Conservation (phyloP, 208 protist species). For the Trypanosoma conorhini region DNA sequence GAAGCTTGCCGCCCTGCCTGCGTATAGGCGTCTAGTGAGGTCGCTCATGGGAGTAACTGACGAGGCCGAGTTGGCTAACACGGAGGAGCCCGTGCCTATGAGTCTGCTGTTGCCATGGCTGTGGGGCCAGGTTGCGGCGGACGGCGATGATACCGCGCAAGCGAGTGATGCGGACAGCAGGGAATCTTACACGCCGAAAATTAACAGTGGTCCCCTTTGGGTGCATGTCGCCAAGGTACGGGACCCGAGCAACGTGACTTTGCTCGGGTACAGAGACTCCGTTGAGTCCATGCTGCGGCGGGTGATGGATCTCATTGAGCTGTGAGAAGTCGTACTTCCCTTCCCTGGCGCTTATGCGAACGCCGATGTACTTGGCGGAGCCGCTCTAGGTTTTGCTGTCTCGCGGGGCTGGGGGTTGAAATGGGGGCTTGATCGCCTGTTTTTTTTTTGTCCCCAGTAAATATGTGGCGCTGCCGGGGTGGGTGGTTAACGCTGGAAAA, state of each 20-base stretch:
- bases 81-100: slow-evolving; percentile 4
- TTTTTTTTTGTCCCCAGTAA: neutral
- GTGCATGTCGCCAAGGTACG: slow-evolving; percentile 45
- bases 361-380: neutral
- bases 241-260: slow-evolving; percentile 67
- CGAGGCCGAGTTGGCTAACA: slow-evolving; percentile 15
- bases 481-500: neutral
- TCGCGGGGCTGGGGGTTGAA: neutral
- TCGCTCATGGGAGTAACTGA: slow-evolving; percentile 17
- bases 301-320: slow-evolving; percentile 45
- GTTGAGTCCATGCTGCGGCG: slow-evolving; percentile 59
- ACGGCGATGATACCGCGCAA: neutral
- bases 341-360: neutral
- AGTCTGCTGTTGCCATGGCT: slow-evolving; percentile 18
- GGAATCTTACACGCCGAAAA: slow-evolving; percentile 12
- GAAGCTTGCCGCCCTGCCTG: slow-evolving; percentile 40
- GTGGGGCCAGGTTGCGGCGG: slow-evolving; percentile 22
- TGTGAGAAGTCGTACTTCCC: slow-evolving; percentile 17
- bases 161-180: neutral
- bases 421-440: neutral
- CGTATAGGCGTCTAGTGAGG: slow-evolving; percentile 28
- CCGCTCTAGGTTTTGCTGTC: neutral
- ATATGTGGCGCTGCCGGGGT: neutral
- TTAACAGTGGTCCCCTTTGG: slow-evolving; percentile 68
- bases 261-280: slow-evolving; percentile 62